phyloP scores from a whole-genome alignment of 352 stramenopile species.

The Pythium myriotylum region DNA sequence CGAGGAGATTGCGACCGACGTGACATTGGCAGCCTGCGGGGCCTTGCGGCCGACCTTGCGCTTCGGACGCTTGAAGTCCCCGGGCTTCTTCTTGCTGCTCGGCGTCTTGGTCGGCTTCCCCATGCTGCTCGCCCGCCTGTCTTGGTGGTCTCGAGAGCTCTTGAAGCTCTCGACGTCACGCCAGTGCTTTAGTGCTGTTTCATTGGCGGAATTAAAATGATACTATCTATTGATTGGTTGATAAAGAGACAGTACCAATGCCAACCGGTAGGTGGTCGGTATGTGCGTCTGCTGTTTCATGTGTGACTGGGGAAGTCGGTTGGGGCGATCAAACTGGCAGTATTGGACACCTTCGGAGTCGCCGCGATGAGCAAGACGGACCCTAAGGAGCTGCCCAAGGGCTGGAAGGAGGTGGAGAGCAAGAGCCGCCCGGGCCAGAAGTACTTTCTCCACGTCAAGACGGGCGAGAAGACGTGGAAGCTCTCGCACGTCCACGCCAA shows the following conservation, averaged over 20 bases:
- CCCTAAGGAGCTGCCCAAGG: slow-evolving; percentile 69
- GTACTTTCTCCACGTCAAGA: slow-evolving; percentile 87
- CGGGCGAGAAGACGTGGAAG: slow-evolving; percentile 88
- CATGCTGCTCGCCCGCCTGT: slow-evolving; percentile 31
- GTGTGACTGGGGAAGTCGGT: slow-evolving; percentile 14
- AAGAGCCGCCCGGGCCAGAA: slow-evolving; percentile 84
- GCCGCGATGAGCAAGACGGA: slow-evolving; percentile 37
- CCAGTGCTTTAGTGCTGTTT: slow-evolving; percentile 27
- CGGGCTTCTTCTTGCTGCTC: slow-evolving; percentile 84
- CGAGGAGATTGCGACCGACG: slow-evolving; percentile 69
- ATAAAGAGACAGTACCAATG: slow-evolving; percentile 3
- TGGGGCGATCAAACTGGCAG: not conserved
- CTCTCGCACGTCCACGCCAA: slow-evolving; percentile 82
- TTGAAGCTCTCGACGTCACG: slow-evolving; percentile 17
- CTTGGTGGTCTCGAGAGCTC: not conserved
- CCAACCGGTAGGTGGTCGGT: slow-evolving; percentile 14
- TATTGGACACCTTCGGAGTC: too few relatives aligned
- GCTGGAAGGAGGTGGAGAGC: slow-evolving; percentile 88
- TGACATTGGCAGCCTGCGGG: slow-evolving; percentile 72
- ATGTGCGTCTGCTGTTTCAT: not conserved
- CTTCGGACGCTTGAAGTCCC: slow-evolving; percentile 88
- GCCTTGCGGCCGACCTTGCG: slow-evolving; percentile 81
- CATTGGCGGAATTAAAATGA: slow-evolving; percentile 21
- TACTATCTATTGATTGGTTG: not conserved
- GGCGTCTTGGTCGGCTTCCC: slow-evolving; percentile 44